Conservation (phyloP, 805 yeast species). For the Sugiyamaella floridensis region DNA sequence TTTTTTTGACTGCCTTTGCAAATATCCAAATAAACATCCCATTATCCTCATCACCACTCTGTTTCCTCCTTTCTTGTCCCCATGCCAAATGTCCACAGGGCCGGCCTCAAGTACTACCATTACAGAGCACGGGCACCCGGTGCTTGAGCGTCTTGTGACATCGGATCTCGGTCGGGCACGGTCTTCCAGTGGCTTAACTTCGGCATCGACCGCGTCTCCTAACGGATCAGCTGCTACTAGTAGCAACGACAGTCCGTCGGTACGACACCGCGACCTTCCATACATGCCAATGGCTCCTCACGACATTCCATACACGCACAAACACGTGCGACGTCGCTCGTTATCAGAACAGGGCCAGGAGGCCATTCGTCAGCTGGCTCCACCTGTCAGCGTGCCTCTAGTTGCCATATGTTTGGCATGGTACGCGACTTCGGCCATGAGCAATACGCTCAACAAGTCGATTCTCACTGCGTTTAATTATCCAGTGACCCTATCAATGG, state of each 20-base stretch:
- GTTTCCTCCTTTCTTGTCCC: not conserved
- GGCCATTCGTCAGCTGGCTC: constrained; percentile 34
- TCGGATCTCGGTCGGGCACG: not conserved
- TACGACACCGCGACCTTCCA: constrained; percentile 4
- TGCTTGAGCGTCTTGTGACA: not conserved
- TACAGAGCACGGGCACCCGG: not conserved
- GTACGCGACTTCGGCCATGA: constrained; percentile 75
- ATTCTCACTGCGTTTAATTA: constrained; percentile 62
- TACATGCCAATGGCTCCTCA: not conserved
- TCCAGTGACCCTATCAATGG: constrained; percentile 85
- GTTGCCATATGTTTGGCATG: constrained; percentile 58
- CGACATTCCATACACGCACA: not conserved
- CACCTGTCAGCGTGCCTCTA: constrained; percentile 40
- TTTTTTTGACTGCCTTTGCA: no score
- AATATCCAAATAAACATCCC: no score
- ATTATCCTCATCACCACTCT: not conserved
- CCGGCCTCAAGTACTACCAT: not conserved
- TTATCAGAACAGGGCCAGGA: constrained; percentile 27
- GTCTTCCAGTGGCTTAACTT: not conserved
- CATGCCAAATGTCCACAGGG: not conserved
- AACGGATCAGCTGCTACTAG: not conserved
- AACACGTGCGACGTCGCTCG: constrained; percentile 17
- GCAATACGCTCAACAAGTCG: constrained; percentile 73
- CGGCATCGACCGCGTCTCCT: not conserved
- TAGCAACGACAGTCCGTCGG: not conserved